Evolutionary conservation across 805 yeast genomes (phyloP), one percentile per base, ranked within the genome.

Genomic region (Schizosaccharomyces japonicus): DNA sequence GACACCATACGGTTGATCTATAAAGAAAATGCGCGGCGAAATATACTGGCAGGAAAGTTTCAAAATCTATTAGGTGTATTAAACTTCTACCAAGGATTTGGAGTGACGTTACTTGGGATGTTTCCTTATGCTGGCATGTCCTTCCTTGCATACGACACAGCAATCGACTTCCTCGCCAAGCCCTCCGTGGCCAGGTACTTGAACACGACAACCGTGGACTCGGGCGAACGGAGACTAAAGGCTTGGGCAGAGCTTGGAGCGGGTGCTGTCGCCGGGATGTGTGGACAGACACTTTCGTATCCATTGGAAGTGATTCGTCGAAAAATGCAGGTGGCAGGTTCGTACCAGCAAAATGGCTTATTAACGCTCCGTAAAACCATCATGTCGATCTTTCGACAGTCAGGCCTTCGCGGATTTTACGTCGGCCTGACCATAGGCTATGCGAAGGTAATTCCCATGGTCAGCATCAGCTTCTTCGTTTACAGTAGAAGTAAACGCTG

Each of bases 81-180:
- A 47, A 87, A 85, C 63, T 90, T 85, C 60, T 90, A 87, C 63
- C 69, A 95, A 50, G 98, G 98, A 1, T 90, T 87, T 61, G 72
- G 80, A 5, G 94, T 98, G 17, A 90, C 98, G 0, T 76, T 90
- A 42, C 56, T 85, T 36, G 98, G 98, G 8, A 85, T 90, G 93
- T 69, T 90, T 21, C 98, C 98, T 1, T 90, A 90, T 59, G 98
- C 98, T 1, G 98, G 98, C 8, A 95, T 87, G 3, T 81, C 95
- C 3, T 90, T 90, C 57, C 80, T 84, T 63, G 80, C 94, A 3
- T 96, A 90, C 62, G 98, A 90, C 63, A 60, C 76, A 49, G 67
- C 85, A 50, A 96, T 87, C 62, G 98, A 90, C 62, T 73, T 90
- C 57, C 67, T 94, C 52, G 67, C 78, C n/a, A 66, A 68, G 10